Base-by-base conservation (phyloP, 2,329 filamentous ascomycete species). In the Fusarium penzigii region DNA sequence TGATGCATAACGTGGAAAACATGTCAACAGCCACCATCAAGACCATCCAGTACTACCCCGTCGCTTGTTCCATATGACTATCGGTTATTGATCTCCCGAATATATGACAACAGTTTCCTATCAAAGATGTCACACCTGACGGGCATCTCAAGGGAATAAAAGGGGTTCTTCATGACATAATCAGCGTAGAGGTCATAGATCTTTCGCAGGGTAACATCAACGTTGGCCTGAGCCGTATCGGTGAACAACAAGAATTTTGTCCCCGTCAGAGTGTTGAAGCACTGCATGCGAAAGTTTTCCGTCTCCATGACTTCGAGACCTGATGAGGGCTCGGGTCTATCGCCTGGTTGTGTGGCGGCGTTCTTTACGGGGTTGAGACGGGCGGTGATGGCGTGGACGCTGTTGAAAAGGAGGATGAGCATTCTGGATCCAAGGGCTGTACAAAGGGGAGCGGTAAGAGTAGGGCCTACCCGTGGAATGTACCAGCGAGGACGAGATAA, bases 121-220 rank as follows among this genome's bases (percentile, higher is more conserved):
- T 99, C 94, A 76, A 97, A 99, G 64, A 91, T 89, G 68, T 97
- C 94, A 74, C 94, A 96, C 56, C 94, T 82, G 48, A 99, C 85
- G 7, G 94, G 94, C 92, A 97, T 99, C 76, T 99, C 94, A 51
- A 96, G 80, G 68, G 94, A 92, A 75, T 97, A 97, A 69, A 99
- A 99, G 1, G 94, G 94, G 72, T 99, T 99, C 80, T 97, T 99
- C 91, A 97, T 97, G 63, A 99, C 94, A 70, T 90, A 97, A 73
- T 99, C 94, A 46, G 90, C 84, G 76, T 97, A 99, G 47, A 97
- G 76, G 71, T 97, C 94, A 71, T 99, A 97, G 65, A 97, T 87
- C 71, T 85, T 88, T 68, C 85, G 82, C 63, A 96, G 86, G 42
- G 93, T 88, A 12, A 84, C 80, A 65, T 97, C 94, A 39, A 95